A percentile compares a stretch with the other conserved stretches of the same genome.
Conservation (phyloP, 352 stramenopile genomes). For the Phytophthora pistaciae region DNA sequence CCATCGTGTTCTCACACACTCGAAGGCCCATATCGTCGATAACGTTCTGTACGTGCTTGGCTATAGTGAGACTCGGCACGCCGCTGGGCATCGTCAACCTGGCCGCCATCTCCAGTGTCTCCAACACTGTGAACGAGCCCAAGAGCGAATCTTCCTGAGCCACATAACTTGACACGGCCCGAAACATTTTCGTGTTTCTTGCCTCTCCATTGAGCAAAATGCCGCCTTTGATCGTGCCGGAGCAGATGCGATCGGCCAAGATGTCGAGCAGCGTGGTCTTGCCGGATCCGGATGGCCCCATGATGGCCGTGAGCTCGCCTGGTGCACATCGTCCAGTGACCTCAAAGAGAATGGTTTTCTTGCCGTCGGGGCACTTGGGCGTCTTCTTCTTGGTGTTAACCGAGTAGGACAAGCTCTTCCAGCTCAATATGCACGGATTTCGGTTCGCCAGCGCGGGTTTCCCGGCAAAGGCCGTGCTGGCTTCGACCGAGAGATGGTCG, state of each 20-base stretch:
- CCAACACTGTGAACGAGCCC: conserved; percentile 68
- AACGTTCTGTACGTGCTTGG: conserved; percentile 59
- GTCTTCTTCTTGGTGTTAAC: conserved; percentile 23
- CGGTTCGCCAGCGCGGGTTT: neutral
- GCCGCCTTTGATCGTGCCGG: conserved; percentile 43
- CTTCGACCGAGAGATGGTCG: conserved; percentile 17
- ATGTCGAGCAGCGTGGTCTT: conserved; percentile 80
- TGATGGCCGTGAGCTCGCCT: conserved; percentile 69
- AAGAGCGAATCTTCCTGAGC: conserved; percentile 62
- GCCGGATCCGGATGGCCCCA: conserved; percentile 66
- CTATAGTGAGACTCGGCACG: conserved; percentile 11
- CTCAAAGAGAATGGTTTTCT: conserved; percentile 64
- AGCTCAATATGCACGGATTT: conserved; percentile 33
- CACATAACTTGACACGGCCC: conserved; percentile 64
- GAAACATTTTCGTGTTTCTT: conserved; percentile 42
- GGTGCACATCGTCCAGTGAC: conserved; percentile 62
- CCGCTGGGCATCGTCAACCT: conserved; percentile 40
- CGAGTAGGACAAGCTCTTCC: conserved; percentile 27
- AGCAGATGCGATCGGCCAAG: conserved; percentile 52
- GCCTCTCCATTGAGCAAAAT: conserved; percentile 57
- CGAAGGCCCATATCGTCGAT: conserved; percentile 75
- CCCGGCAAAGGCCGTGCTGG: neutral
- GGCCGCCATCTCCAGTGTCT: conserved; percentile 70
- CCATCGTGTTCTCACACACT: conserved; percentile 58
- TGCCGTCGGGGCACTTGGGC: conserved; percentile 7